Evolutionary conservation across 176 grass and related monocot species (phyloP).

Genomic region (Avena insularis): DNA sequence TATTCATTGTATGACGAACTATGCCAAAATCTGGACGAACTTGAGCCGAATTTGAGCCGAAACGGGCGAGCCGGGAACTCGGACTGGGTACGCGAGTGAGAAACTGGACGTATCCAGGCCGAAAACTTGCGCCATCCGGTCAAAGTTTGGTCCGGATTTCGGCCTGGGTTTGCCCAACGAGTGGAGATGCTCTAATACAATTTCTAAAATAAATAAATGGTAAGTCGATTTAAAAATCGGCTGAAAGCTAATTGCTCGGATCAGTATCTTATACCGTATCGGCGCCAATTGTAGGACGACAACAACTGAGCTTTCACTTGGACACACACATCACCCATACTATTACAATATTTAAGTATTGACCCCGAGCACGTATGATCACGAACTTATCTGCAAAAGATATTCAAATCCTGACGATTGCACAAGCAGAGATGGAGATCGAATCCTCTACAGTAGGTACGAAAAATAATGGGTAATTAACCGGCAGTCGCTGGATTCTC

Average conservation of each 20-base stretch:
- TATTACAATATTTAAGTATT: not conserved
- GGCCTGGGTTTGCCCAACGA: too few species aligned
- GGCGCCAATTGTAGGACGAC: not conserved
- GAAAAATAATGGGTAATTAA: constrained; percentile 27
- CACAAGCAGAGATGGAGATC: not conserved
- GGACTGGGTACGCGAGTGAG: too few species aligned
- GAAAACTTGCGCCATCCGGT: too few species aligned
- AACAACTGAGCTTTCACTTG: constrained; percentile 24
- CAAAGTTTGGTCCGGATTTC: too few species aligned
- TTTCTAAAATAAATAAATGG: not conserved
- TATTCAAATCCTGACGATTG: constrained; percentile 21
- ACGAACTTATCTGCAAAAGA: constrained; percentile 23
- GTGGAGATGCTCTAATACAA: too few species aligned
- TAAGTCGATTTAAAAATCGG: not conserved
- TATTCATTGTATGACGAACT: too few species aligned
- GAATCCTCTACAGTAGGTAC: constrained; percentile 9
- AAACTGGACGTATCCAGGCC: too few species aligned
- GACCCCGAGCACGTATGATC: not conserved
- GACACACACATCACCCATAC: not conserved
- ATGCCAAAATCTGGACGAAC: too few species aligned
- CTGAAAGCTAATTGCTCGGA: not conserved
- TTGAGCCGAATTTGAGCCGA: too few species aligned
- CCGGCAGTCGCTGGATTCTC: constrained; percentile 24
- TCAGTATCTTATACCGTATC: not conserved
- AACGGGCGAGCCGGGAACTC: too few species aligned